These are phyloP conservation scores for Ophioceras dolichostomum DNA, from an alignment of 2,329 filamentous ascomycete genomes.

Conservation along the genomic window DNA sequence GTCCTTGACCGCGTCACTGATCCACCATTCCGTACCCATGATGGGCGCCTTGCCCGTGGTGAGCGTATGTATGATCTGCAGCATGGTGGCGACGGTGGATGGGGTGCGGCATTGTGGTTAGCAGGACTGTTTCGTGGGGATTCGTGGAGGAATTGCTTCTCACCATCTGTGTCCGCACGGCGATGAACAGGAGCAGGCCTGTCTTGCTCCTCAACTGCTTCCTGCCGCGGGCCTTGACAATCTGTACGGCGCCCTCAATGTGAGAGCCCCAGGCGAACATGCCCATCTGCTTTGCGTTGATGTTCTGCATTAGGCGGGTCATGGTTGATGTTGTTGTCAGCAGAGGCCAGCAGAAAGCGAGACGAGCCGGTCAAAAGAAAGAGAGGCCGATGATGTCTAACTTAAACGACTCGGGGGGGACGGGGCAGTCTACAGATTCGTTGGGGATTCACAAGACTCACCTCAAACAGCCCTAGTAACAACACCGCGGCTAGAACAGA, in stretches of 20 bases:
- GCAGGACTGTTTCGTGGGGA: not conserved
- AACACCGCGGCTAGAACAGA: slow-evolving; percentile 46
- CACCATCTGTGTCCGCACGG: slow-evolving; percentile 50
- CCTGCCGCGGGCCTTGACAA: slow-evolving; percentile 44
- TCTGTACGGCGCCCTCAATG: slow-evolving; percentile 49
- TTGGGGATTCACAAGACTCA: too few relatives aligned
- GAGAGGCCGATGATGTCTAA: too few relatives aligned
- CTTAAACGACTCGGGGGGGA: too few relatives aligned
- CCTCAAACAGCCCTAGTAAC: slow-evolving; percentile 47
- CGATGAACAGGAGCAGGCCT: slow-evolving; percentile 43
- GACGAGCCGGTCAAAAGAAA: not conserved
- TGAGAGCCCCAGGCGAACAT: slow-evolving; percentile 51
- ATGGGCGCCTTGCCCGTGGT: slow-evolving; percentile 37
- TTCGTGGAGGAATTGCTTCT: too few relatives aligned
- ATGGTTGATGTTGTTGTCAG: too few relatives aligned
- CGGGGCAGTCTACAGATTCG: slow-evolving; percentile 4
- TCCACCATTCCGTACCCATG: slow-evolving; percentile 49
- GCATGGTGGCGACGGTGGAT: too few relatives aligned
- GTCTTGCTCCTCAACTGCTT: slow-evolving; percentile 40
- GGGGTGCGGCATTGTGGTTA: not conserved
- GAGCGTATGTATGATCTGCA: slow-evolving; percentile 47
- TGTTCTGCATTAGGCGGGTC: slow-evolving; percentile 23
- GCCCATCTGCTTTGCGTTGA: slow-evolving; percentile 39
- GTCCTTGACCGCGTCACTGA: slow-evolving; percentile 37
- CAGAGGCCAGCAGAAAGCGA: not conserved